These are phyloP conservation scores for Candida albicans DNA, from an alignment of 1,139 yeast species.

Conservation along the genomic window DNA sequence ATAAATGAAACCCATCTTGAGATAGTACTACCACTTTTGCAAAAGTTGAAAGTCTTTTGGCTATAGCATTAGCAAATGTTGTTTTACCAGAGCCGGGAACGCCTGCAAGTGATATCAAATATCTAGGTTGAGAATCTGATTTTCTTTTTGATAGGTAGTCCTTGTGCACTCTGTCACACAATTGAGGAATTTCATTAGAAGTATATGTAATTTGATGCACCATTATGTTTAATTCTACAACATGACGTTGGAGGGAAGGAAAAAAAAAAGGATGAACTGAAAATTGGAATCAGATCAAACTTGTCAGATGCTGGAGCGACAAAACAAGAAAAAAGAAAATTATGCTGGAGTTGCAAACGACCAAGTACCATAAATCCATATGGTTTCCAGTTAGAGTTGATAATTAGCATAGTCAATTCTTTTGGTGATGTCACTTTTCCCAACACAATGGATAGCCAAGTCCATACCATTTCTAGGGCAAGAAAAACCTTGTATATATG, in stretches of 20 bases:
- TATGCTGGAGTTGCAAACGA: not conserved
- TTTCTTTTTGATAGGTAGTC: conserved; percentile 1
- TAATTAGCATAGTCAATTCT: too few relatives aligned
- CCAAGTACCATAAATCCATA: not conserved
- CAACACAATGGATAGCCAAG: conserved; percentile 11
- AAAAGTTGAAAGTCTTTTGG: conserved; percentile 17
- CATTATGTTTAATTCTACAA: conserved; percentile 1
- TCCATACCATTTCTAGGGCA: conserved; percentile 3
- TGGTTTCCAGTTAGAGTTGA: too few relatives aligned
- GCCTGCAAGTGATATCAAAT: conserved; percentile 64
- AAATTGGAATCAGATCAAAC: too few relatives aligned
- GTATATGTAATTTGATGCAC: conserved; percentile 2
- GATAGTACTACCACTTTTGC: conserved; percentile 34
- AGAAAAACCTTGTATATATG: conserved; percentile 13
- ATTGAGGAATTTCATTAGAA: conserved; percentile 10
- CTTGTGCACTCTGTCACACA: conserved; percentile 12
- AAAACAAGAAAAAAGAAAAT: not conserved
- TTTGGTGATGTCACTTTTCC: conserved; percentile 9
- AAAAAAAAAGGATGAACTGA: too few relatives aligned
- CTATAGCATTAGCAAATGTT: conserved; percentile 50
- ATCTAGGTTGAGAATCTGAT: conserved; percentile 22
- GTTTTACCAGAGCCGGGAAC: conserved; percentile 86
- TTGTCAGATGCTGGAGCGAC: too few relatives aligned
- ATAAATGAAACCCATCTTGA: conserved; percentile 83
- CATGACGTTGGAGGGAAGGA: too few relatives aligned